Percentiles rank a stretch among this genome's conserved stretches.
These are phyloP conservation scores for Clonostachys byssicola DNA, from an alignment of 2,329 filamentous ascomycete genomes.

Conservation along the genomic window DNA sequence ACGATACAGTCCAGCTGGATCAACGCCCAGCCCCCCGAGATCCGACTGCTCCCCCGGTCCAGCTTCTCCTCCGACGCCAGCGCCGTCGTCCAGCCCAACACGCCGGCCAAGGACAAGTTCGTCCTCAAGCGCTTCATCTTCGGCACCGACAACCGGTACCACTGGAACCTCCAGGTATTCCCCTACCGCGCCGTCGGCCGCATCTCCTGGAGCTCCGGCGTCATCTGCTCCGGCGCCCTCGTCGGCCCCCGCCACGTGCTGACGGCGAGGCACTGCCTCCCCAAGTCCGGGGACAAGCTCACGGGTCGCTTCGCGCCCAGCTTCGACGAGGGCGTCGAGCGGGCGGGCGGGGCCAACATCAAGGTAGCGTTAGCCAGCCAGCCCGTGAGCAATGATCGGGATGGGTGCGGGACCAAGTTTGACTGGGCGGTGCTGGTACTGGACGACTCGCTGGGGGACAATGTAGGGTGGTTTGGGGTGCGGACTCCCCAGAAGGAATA, in stretches of 20 bases:
- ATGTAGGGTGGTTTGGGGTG: conserved; percentile 5
- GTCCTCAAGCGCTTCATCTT: conserved; percentile 10
- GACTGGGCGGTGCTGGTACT: conserved; percentile 6
- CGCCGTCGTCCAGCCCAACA: neutral
- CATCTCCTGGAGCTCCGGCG: conserved; percentile 10
- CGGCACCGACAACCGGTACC: conserved; percentile 12
- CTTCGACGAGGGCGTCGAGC: conserved; percentile 11
- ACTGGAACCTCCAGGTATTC: conserved; percentile 8
- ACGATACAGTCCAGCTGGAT: neutral
- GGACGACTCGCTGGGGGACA: conserved; percentile 2
- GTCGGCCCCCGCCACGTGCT: conserved; percentile 19
- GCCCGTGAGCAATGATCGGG: neutral
- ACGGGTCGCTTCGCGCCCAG: conserved; percentile 14
- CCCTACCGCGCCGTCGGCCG: conserved; percentile 13
- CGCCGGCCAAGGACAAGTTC: neutral
- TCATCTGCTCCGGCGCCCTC: conserved; percentile 16
- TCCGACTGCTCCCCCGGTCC: neutral
- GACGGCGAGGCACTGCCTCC: conserved; percentile 17
- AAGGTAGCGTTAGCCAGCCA: neutral
- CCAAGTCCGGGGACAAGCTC: neutral
- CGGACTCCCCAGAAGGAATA: conserved; percentile 1
- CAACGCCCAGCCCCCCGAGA: neutral
- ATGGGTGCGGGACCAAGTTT: conserved; percentile 1
- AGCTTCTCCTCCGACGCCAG: conserved; percentile 1
- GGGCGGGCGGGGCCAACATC: conserved; percentile 2